Base-by-base conservation (phyloP, 495 filamentous ascomycete genomes). In the Penicillium steckii region DNA sequence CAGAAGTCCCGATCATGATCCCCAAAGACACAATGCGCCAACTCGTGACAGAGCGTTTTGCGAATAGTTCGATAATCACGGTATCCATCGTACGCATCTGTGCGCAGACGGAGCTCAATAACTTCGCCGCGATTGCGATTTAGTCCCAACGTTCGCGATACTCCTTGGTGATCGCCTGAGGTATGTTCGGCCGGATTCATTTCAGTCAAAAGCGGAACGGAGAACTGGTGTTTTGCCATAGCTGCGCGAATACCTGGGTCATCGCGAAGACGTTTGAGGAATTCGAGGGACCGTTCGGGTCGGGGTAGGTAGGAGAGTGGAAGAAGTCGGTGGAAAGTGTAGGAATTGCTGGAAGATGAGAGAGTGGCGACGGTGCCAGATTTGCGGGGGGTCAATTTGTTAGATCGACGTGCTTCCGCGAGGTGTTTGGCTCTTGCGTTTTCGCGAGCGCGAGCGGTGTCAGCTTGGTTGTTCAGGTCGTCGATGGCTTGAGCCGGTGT, bases 71-170 rank as follows among this genome's bases (percentile, higher is more conserved):
- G 83, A 62, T 97, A 98, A 64, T 97, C 89, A 15, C 94, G 70
- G 57, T 93, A 98, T 5, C 94, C 94, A 67, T 96, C 93, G 67
- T 92, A 92, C 12, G 88, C 90, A 70, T 98, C 94, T 5, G 94
- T 97, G 12, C 94, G 79, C 30, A 98, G 68, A 0, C 94, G 75
- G 44, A 98, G 71, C 80, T 97, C 94, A 50, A 98, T 96, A 0
- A 91, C 87, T 72, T 96, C 86, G 47, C 94, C 94, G 7, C 76
- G 71, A 63, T 97, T 96, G 10, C 91, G 76, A 62, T 98, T 98
- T 26, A 97, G 70, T 0, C 94, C 94, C 3, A 97, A 72, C 27
- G 88, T 95, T 35, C 90, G 84, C 40, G 83, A 85, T 57, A 41
- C 38, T 7, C 38, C 38, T 12, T 41, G 38, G 38, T 41, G 38